Evolutionary conservation across 2,329 filamentous ascomycete genomes (phyloP).

Genomic region (Verticillium dahliae): DNA sequence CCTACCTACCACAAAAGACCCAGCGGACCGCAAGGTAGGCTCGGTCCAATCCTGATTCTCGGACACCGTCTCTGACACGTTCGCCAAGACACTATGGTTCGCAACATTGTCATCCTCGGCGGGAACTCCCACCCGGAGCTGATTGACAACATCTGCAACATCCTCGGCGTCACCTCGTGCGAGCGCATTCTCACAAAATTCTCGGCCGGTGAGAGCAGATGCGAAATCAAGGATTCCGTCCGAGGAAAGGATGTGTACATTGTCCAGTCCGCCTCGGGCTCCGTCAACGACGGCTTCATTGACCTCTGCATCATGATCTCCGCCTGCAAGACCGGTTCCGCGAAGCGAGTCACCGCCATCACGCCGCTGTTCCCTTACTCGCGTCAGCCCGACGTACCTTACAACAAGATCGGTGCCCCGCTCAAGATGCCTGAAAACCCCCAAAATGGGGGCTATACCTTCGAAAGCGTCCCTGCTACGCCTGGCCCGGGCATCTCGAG

Average conservation of each 20-base stretch:
- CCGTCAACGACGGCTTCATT: conserved; percentile 93
- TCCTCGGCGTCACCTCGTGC: conserved; percentile 79
- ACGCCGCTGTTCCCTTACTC: conserved; percentile 90
- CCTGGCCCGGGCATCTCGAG: conserved; percentile 67
- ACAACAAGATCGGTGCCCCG: conserved; percentile 91
- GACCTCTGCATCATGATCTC: conserved; percentile 97
- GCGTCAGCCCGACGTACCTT: conserved; percentile 90
- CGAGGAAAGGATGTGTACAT: conserved; percentile 99
- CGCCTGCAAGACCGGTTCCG: conserved; percentile 93
- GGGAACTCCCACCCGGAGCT: conserved; percentile 89
- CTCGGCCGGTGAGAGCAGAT: conserved; percentile 87
- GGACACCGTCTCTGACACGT: background rate
- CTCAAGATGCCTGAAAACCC: conserved; percentile 57
- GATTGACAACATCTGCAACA: conserved; percentile 79
- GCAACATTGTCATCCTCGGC: conserved; percentile 89
- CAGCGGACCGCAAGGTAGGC: background rate
- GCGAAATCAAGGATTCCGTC: conserved; percentile 94
- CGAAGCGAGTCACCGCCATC: conserved; percentile 86
- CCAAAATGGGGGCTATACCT: conserved; percentile 63
- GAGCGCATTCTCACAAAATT: conserved; percentile 86
- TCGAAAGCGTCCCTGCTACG: conserved; percentile 86
- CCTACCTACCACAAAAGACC: background rate
- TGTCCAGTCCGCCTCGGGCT: conserved; percentile 86
- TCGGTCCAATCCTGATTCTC: background rate
- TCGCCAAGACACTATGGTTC: conserved; percentile 59